A percentile compares a stretch with the other conserved stretches of the same genome.
Conservation (phyloP, 179 eudicot species). For the Spergularia azorica region DNA sequence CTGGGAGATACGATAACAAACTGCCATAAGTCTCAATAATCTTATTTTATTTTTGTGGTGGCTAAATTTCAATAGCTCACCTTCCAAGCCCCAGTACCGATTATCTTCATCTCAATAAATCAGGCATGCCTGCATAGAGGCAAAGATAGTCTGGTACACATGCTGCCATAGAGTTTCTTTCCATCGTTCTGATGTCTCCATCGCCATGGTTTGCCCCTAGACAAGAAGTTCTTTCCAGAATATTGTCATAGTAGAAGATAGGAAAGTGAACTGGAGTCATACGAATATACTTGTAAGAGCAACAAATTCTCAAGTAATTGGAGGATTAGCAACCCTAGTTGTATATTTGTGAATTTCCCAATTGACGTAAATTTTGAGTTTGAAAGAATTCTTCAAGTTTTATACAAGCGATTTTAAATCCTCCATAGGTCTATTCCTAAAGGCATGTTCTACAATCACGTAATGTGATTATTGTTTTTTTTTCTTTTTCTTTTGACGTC, state of each 20-base stretch:
- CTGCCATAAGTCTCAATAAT: no score
- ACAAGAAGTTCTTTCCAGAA: no score
- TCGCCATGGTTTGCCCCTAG: no score
- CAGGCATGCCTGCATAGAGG: no score
- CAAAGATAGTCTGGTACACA: no score
- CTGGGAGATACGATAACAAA: no score
- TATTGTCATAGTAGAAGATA: not conserved
- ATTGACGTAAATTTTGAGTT: not conserved
- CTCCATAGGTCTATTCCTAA: not conserved
- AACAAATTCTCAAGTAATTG: not conserved
- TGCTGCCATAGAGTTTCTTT: no score
- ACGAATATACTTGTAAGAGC: not conserved
- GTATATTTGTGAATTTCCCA: not conserved
- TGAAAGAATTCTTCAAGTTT: not conserved
- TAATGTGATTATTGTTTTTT: not conserved
- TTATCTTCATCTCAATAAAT: no score
- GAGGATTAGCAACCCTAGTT: not conserved
- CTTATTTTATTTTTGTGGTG: no score
- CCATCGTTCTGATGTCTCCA: no score
- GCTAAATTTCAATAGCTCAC: not conserved
- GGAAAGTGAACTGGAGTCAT: not conserved
- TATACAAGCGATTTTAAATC: not conserved
- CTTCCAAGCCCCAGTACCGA: no score
- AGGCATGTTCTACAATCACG: not conserved
- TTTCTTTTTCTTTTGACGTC: no score